phyloP scores from a whole-genome alignment of 2,329 filamentous ascomycete genomes.

The Xylaria arbuscula region DNA sequence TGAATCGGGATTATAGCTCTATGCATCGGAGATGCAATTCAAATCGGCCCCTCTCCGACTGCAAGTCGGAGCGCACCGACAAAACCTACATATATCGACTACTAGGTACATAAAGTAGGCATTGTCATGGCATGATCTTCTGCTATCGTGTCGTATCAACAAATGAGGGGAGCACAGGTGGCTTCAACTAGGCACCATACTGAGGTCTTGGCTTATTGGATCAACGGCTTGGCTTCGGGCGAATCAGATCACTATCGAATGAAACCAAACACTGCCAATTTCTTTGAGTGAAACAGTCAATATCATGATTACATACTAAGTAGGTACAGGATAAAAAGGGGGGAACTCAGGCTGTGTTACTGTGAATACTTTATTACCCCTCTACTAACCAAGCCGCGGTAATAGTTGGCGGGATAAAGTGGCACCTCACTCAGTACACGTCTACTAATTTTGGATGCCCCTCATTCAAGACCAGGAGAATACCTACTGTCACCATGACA shows the following conservation, averaged over 20 bases:
- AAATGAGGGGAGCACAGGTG: constrained; percentile 22
- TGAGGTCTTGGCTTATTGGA: constrained; percentile 30
- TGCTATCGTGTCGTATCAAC: constrained; percentile 9
- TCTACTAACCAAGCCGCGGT: background rate
- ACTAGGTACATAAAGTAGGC: background rate
- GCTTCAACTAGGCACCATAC: constrained; percentile 14
- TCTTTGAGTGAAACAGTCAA: background rate
- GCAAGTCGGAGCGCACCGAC: constrained; percentile 8
- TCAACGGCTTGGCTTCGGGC: constrained; percentile 21
- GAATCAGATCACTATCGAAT: background rate
- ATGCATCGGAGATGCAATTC: background rate
- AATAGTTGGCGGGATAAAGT: background rate
- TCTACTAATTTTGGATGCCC: background rate
- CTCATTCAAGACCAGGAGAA: too few relatives aligned
- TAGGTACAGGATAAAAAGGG: background rate
- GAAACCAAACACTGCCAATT: constrained; percentile 11
- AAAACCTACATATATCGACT: background rate
- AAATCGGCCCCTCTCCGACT: background rate
- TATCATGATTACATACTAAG: background rate
- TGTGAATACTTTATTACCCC: background rate
- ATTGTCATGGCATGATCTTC: background rate
- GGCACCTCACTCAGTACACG: background rate
- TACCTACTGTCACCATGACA: too few relatives aligned
- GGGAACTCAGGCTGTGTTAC: background rate
- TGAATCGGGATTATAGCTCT: constrained; percentile 12